Conservation (phyloP, 192 early-diverging fungal species). For the Allomyces macrogynus region DNA sequence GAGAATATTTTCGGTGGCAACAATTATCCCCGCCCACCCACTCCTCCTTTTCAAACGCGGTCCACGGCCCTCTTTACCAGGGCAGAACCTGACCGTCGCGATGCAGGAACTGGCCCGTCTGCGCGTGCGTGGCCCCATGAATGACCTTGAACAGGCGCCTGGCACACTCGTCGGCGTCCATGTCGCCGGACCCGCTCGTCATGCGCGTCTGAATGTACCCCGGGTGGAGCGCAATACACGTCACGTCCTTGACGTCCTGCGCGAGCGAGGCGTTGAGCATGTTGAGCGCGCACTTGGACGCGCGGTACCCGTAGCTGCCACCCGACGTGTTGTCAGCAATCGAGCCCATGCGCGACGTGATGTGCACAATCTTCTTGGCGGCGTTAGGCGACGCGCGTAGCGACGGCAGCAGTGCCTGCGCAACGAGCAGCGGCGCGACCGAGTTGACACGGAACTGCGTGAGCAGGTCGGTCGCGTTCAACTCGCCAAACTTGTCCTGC, state of each 20-base stretch:
- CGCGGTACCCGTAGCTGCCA: constrained; percentile 4
- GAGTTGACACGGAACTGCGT: constrained; percentile 1
- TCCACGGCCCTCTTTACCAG: too few species aligned
- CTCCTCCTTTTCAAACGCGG: too few species aligned
- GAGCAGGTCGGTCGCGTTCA: neutral
- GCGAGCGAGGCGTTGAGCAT: neutral
- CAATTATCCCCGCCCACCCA: too few species aligned
- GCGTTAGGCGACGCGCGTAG: neutral
- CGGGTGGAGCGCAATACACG: neutral
- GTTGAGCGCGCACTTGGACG: constrained; percentile 3
- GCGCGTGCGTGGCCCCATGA: too few species aligned
- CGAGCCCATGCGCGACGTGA: constrained; percentile 4
- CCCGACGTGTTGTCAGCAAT: constrained; percentile 2
- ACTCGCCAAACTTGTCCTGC: neutral
- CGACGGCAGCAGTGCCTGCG: constrained; percentile 1
- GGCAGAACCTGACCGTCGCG: too few species aligned
- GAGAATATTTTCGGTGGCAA: too few species aligned
- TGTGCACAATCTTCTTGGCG: constrained; percentile 1
- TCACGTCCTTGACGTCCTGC: neutral
- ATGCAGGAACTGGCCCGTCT: too few species aligned
- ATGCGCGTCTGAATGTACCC: neutral
- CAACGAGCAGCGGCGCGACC: constrained; percentile 2
- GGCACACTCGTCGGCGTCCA: neutral
- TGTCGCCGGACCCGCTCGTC: neutral
- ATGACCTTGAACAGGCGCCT: neutral